Base-by-base conservation (phyloP, 768 basidiomycete genomes). In the Imleria badia region DNA sequence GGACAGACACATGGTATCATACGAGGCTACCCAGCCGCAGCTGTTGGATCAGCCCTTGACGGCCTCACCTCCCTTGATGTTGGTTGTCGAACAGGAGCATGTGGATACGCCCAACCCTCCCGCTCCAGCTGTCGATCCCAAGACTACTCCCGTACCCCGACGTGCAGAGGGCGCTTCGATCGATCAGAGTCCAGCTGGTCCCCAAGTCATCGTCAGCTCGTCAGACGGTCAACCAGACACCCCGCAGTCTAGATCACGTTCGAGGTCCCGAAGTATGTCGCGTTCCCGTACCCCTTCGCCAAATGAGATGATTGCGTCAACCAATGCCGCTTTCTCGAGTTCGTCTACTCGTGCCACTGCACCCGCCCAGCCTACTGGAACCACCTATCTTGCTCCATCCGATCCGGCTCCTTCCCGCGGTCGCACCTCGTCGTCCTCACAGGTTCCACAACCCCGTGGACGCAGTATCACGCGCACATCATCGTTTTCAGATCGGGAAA, bases 401-500 rank as follows among this genome's bases (percentile, higher is more conserved):
- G 62, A 67, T 38, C 20, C 62, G 6, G 39, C 33, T 29, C 53
- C 60, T 6, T 43, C 60, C 34, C 59, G 58, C 59, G 66, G 63
- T 48, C 67, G 66, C 50, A 70, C 71, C 41, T 67, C 60, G n/a
- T 75, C 63, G 35, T 69, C 72, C 47, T 69, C 68, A 38, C 70
- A 69, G 51, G 66, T 48, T 8, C 73, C 65, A 35, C 68, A 66
- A 17, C 26, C 58, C 22, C 78, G 85, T 14, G 84, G 85, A 3
- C 75, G 85, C 20, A 83, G 83, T 39, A 73, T 72, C 45, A 76
- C 82, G 19, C 78, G 83, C 36, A 79, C 78, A 7, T 74, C 82
- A 15, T 81, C 83, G 2, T 82, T 81, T 41, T 81, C 80, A 47
- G 83, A 83, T 57, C 74, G 79, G 10, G 78, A 79, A 15, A 69